Evolutionary conservation across 371 early-diverging fungal genomes (phyloP), one percentile per base, ranked within the genome.

Genomic region (Batkoa obscura): DNA sequence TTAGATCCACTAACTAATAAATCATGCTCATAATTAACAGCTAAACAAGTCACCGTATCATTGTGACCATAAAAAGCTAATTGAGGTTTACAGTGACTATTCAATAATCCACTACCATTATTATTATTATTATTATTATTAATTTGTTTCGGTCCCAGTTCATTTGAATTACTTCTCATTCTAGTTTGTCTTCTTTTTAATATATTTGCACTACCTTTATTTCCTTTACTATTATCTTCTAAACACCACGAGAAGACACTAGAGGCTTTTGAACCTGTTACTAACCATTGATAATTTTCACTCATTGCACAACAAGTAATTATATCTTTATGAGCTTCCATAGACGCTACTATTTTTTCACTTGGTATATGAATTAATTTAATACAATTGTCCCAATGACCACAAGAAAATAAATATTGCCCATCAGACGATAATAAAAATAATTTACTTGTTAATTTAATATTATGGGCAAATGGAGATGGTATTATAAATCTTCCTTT

Each of bases 221-320:
- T 42, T 2, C 17, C 4, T 10, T 39, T 48, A 39, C 38, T 6
- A 23, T 35, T 5, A 31, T 15, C 39, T 8, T 10, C 39, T 35
- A 53, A 30, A 61, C 69, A 64, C 83, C 84, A 84, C 8, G 80
- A 64, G 39, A 68, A 61, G 2, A 75, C 78, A 30, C 72, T 71
- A 30, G 80, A 72, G 60, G 81, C 79, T 50, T 73, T 65, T 2
- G 84, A 83, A n/a, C 84, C 86, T 0, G 74, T 73, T 10, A 79
- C 71, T 1, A 84, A 49, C 23, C 60, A 69, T 23, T 59, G 59
- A 43, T 68, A 72, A 60, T 78, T 72, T 47, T 71, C 78, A 31
- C 66, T 55, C 4, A 75, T 38, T 32, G 68, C 68, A 6, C 83
- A 30, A 49, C 72, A 72, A 5, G 83, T 75, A 4, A 84, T 74